These are phyloP conservation scores for Fraxinus angustifolia DNA, from an alignment of 305 asterid genomes.

Conservation along the genomic window DNA sequence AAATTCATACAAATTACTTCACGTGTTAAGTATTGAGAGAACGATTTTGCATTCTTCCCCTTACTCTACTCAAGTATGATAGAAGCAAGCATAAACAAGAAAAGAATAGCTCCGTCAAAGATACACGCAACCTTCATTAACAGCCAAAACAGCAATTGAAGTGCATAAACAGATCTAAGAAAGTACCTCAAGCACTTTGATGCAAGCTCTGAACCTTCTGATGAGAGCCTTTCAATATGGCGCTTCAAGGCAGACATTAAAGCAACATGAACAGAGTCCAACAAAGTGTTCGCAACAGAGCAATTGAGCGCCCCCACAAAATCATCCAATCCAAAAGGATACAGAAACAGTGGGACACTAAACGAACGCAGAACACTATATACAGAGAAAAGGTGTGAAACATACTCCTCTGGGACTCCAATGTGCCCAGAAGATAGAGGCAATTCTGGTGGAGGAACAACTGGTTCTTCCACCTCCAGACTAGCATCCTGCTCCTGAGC, in stretches of 20 bases:
- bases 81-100: conserved; percentile 8
- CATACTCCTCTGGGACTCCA: conserved; percentile 72
- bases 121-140: not conserved
- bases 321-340: conserved; percentile 86
- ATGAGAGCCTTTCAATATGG: conserved; percentile 60
- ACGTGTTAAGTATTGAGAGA: not conserved
- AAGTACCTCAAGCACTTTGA: conserved; percentile 73
- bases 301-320: conserved; percentile 95
- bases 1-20: conserved; percentile 3
- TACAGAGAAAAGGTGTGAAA: conserved; percentile 75
- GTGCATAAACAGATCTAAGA: not conserved
- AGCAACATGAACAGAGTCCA: conserved; percentile 87
- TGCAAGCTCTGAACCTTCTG: conserved; percentile 70
- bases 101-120: not conserved
- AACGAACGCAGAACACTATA: conserved; percentile 78
- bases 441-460: conserved; percentile 66
- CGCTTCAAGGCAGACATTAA: conserved; percentile 66
- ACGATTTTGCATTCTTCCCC: conserved; percentile 15
- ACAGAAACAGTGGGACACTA: conserved; percentile 68
- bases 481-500: conserved; percentile 34
- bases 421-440: conserved; percentile 88
- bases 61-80: conserved; percentile 12
- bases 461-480: conserved; percentile 44
- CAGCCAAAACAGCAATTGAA: not conserved
- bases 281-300: conserved; percentile 61